Evolutionary conservation across 2,329 filamentous ascomycete species (phyloP).

Genomic region (Sporothrix dimorphospora): DNA sequence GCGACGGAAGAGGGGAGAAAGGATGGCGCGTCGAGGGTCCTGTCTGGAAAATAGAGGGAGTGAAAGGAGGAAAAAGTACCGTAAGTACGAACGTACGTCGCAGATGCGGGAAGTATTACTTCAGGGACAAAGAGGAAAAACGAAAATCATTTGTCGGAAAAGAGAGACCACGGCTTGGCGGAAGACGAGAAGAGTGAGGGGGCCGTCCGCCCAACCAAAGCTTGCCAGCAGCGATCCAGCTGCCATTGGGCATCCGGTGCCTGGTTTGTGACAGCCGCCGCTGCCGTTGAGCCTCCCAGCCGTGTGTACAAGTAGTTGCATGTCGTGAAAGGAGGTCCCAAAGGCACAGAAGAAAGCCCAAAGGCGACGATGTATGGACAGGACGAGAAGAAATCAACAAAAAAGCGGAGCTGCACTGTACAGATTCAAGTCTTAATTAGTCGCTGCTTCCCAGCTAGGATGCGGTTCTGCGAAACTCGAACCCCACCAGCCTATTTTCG

Average conservation of each 20-base stretch:
- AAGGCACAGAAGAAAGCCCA: not conserved
- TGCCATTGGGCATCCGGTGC: not conserved
- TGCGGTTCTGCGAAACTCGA: constrained; percentile 14
- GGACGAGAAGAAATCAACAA: not conserved
- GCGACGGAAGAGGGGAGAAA: not conserved
- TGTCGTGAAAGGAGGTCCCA: not conserved
- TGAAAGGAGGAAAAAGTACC: not conserved
- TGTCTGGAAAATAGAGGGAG: not conserved
- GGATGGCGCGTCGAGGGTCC: not conserved
- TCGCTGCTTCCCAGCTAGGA: constrained; percentile 14
- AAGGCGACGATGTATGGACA: not conserved
- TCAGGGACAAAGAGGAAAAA: constrained; percentile 16
- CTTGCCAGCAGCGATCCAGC: not conserved
- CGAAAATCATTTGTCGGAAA: not conserved
- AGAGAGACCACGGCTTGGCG: not conserved
- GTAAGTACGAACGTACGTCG: not conserved
- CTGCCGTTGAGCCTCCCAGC: constrained; percentile 4
- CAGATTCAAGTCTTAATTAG: not conserved
- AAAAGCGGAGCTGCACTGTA: constrained; percentile 17
- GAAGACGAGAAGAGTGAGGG: not conserved
- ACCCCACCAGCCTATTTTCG: constrained; percentile 27
- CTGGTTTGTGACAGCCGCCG: constrained; percentile 5
- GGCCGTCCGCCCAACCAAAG: not conserved
- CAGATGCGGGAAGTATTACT: not conserved
- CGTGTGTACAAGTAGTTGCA: not conserved